Percentiles rank a stretch among this genome's conserved stretches.
phyloP scores from a whole-genome alignment of 352 stramenopile species.

The Thalassiosira mediterranea region DNA sequence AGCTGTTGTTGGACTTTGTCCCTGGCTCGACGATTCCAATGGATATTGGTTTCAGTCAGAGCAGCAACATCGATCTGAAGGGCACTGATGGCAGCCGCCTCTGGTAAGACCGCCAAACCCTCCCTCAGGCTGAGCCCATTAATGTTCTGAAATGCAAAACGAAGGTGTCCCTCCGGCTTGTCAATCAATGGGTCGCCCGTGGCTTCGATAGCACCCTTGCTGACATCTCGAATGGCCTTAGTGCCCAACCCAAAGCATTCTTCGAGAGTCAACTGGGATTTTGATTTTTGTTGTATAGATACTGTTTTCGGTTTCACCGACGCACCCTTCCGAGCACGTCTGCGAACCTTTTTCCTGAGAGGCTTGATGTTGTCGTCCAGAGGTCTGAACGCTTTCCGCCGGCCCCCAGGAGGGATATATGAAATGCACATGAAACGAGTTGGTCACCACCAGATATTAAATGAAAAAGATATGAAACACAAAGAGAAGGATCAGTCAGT shows the following conservation, averaged over 20 bases:
- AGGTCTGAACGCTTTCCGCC: no score
- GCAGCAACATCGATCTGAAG: conserved; percentile 13
- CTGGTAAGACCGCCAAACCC: not conserved
- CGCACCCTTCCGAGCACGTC: no score
- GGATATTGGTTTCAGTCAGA: conserved; percentile 13
- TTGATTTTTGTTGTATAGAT: no score
- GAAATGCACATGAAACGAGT: no score
- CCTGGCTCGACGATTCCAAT: not conserved
- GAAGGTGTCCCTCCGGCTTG: conserved; percentile 2
- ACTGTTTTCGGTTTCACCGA: no score
- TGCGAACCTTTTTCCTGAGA: no score
- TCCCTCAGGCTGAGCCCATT: conserved; percentile 16
- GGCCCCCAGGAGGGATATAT: no score
- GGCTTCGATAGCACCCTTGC: conserved; percentile 4
- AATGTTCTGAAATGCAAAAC: conserved; percentile 11
- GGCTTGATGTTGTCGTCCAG: no score
- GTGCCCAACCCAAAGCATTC: not conserved
- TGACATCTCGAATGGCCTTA: not conserved
- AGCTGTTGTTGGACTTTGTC: not conserved
- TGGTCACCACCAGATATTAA: no score
- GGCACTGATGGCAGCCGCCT: conserved; percentile 5
- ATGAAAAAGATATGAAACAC: no score
- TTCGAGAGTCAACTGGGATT: conserved; percentile 1
- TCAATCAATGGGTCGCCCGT: conserved; percentile 5
- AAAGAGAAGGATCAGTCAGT: no score